A percentile compares a stretch with the other conserved stretches of the same genome.
Conservation (phyloP, 208 protist genomes). For the Tetramitus jugosus region DNA sequence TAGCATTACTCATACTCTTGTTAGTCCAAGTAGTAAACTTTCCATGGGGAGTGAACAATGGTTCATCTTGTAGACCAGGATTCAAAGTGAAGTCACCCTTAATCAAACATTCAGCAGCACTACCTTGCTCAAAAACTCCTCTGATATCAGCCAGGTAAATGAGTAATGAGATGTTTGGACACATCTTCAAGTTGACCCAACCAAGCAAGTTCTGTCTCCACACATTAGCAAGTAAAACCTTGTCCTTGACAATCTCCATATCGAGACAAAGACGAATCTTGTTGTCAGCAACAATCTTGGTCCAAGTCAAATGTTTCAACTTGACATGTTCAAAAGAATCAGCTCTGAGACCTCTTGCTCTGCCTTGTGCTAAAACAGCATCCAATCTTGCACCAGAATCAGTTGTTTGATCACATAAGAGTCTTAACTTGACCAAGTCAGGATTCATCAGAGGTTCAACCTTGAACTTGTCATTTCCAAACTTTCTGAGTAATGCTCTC, state of each 20-base stretch:
- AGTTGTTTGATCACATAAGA: background rate
- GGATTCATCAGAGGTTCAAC: too few species aligned
- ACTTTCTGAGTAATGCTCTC: too few species aligned
- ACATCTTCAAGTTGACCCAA: background rate
- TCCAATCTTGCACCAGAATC: background rate
- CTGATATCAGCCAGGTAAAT: background rate
- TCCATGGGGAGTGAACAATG: too few species aligned
- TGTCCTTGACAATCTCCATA: background rate
- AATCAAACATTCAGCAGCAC: too few species aligned
- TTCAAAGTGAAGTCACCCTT: too few species aligned
- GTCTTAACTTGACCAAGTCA: too few species aligned
- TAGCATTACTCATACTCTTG: too few species aligned
- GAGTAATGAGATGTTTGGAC: background rate
- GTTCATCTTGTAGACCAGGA: too few species aligned
- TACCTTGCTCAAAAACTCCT: background rate
- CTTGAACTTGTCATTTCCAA: too few species aligned
- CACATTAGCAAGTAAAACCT: background rate
- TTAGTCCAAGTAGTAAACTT: too few species aligned
- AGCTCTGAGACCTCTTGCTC: background rate
- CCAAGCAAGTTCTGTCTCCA: background rate
- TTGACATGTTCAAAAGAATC: background rate
- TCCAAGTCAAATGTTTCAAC: background rate
- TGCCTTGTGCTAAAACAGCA: background rate
- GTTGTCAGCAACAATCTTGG: background rate
- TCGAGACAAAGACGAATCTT: background rate